Conservation (phyloP, 2,329 filamentous ascomycete genomes). For the Tolypocladium sp. region DNA sequence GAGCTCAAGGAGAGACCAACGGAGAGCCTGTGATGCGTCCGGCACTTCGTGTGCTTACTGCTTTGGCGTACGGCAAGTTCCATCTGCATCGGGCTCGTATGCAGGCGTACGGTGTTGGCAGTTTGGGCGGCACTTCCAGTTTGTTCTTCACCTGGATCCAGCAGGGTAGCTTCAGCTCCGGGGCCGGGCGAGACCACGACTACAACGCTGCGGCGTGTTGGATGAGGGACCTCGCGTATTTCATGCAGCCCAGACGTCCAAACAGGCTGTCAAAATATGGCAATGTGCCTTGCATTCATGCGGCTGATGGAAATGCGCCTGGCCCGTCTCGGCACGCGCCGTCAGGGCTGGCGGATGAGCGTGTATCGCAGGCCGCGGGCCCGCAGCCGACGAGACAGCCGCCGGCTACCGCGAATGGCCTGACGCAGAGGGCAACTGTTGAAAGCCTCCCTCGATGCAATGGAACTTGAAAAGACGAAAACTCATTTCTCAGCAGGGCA, state of each 20-base stretch:
- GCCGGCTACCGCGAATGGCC: background rate
- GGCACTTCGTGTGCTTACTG: background rate
- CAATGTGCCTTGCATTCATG: background rate
- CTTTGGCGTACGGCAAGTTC: background rate
- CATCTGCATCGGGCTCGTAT: background rate
- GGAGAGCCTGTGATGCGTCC: background rate
- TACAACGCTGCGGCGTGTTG: background rate
- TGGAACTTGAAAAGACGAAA: background rate
- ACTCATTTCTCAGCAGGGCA: background rate
- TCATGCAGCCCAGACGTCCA: too few species aligned
- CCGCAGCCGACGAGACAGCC: background rate
- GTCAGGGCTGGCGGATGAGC: background rate
- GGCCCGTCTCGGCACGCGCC: conserved; percentile 5
- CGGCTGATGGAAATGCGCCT: background rate
- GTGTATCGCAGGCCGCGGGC: background rate
- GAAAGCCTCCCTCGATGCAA: background rate
- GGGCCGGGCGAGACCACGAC: background rate
- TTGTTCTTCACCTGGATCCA: background rate
- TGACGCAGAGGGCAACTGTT: background rate
- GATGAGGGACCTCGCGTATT: background rate
- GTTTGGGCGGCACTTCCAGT: background rate
- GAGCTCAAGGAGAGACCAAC: background rate
- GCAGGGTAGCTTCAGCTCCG: background rate
- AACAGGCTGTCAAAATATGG: background rate
- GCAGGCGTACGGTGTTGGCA: background rate